These are phyloP conservation scores for Marchantia paleacea DNA, from an alignment of 225 moss, liverwort and hornwort species.

Conservation along the genomic window DNA sequence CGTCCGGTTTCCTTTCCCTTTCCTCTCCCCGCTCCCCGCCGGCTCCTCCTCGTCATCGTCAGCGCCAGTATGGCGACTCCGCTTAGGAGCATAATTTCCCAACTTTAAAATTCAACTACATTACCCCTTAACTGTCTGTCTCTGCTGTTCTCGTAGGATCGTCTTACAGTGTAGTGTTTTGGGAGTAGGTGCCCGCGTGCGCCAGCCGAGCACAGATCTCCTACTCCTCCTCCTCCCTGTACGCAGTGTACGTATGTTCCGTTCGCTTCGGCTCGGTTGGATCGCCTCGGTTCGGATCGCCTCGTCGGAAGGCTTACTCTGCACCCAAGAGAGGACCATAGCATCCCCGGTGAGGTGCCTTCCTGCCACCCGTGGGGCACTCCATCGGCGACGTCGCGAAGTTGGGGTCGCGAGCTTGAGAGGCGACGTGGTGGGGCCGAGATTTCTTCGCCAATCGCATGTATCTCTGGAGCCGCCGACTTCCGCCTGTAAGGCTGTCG, in stretches of 20 bases:
- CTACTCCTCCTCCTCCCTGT: no score
- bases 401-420: neutral
- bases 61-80: neutral
- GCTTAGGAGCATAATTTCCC: neutral
- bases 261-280: neutral
- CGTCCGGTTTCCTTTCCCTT: neutral
- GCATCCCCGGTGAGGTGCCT: neutral
- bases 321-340: neutral
- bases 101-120: no score
- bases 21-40: constrained; percentile 13
- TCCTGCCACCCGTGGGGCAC: neutral
- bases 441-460: neutral
- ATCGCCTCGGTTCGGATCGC: neutral
- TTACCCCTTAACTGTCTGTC: neutral
- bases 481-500: neutral
- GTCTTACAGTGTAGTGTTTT: neutral
- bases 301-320: neutral
- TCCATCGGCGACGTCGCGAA: neutral
- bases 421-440: neutral
- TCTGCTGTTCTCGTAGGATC: neutral
- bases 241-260: neutral
- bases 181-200: constrained; percentile 9
- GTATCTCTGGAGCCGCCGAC: neutral
- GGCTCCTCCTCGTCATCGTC: neutral
- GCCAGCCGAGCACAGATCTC: neutral